Evolutionary conservation across 192 early-diverging fungal genomes (phyloP), one percentile per base, ranked within the genome.

Genomic region (Coemansia sp.): DNA sequence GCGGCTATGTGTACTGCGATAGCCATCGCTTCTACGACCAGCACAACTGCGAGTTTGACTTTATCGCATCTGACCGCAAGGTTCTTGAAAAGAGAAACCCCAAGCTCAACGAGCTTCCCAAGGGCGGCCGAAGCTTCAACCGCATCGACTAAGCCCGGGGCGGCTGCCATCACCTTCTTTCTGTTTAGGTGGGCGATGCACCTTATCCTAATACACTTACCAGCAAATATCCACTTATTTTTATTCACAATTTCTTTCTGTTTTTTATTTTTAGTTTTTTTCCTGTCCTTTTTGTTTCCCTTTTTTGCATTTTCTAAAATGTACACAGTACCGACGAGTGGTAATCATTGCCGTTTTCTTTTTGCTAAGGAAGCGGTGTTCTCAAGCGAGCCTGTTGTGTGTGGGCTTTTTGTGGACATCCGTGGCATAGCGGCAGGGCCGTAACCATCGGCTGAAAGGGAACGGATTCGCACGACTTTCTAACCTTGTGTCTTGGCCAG

Each of bases 11-110:
- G 22, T 92, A 86, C 64, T 92, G 90, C 68, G 89, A 90, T 51
- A 67, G 82, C 19, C 90, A 92, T 75, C 86, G 85, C 65, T 83
- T 80, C 45, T 84, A 87, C 8, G 81, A 88, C 64, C 83, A 86
- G 57, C 90, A 92, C 67, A 82, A 88, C 57, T 92, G 90, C 72
- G 87, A 88, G 68, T 87, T 92, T 82, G 89, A 92, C 79, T 86
- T 85, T 82, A 85, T 84, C 64, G 79, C 84, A 35, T 73, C 83
- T 71, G 90, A 86, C 69, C 85, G 87, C 74, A 85, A 86, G 25
- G 75, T 83, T 48, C 69, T 92, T 50, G 83, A 85, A 50, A 89
- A 87, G 71, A 86, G 83, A 53, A 92, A 92, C 60, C 90, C 88
- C 23, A 87, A 86, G 68, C 70, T 90, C 62, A 87, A 89, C 73